Evolutionary conservation across 2,329 filamentous ascomycete species (phyloP), one percentile per base, ranked within the genome.

Genomic region (Sporothrix sp.): DNA sequence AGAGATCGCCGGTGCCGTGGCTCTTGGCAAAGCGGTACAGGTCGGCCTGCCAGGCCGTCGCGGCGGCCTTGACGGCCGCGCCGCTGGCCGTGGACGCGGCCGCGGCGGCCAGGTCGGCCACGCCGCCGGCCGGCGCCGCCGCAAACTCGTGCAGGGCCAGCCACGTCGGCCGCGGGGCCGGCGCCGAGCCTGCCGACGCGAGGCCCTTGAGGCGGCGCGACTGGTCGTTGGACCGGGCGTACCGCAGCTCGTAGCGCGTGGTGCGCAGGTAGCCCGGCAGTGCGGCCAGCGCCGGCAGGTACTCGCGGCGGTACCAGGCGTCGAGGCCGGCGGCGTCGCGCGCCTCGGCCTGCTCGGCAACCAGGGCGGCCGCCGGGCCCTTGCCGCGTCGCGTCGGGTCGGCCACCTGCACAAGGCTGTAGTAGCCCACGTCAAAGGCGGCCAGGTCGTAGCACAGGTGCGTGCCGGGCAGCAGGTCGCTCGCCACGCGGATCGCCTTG

Each of bases 401-500:
- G 16, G 51, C 54, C 8, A 61, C 57, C 32, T 57, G 57, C 11
- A 54, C 47, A 33, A 61, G 46, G 20, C 54, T 55, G 48, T 59
- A 58, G 43, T 56, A 56, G 14, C 59, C 51, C 3, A 57, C 54
- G 36, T 58, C 55, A 20, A 60, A 52, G 13, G 58, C 56, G 21
- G 57, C 58, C 46, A 61, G 35, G 33, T 61, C 58, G 50, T 58
- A 58, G 39, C 57, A 53, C 18, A 56, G 42, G 2, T 58, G 57
- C 11, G 51, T 46, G 3, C 56, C 57, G 0, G 60, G 60, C 27
- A 62, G 50, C 21, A 56, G 37, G 18, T 62, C 58, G 52, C 65
- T 68, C 18, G 61, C 57, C 3, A 68, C 58, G 5, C 54, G 57
- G 44, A 68, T 65, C 2, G 56, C 56, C 35, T 57, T 62, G 55